phyloP scores from a whole-genome alignment of 192 early-diverging fungal species.

The Spizellomyces sp. region DNA sequence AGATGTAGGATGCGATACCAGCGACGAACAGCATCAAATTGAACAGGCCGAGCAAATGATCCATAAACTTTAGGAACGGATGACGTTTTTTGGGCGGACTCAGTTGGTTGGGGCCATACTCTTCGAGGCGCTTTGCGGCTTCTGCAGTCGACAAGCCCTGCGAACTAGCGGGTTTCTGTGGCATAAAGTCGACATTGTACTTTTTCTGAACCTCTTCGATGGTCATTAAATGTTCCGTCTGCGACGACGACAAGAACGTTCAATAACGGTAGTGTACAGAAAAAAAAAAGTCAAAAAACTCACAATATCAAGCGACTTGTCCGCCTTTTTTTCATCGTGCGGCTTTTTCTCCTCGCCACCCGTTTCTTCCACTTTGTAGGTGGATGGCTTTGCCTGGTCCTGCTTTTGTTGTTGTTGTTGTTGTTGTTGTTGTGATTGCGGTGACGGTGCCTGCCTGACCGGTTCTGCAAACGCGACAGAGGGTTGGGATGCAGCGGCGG shows the following conservation, averaged over 20 bases:
- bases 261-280: not conserved
- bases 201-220: slow-evolving; percentile 54
- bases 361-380: slow-evolving; percentile 24
- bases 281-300: not conserved
- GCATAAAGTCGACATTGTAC: slow-evolving; percentile 54
- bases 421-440: not conserved
- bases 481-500: not conserved
- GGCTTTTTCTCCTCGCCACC: slow-evolving; percentile 8
- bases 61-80: slow-evolving; percentile 73
- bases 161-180: slow-evolving; percentile 66
- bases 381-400: not conserved
- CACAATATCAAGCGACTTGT: slow-evolving; percentile 22
- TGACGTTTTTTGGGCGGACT: slow-evolving; percentile 85
- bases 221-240: slow-evolving; percentile 67
- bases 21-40: slow-evolving; percentile 85
- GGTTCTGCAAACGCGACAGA: slow-evolving; percentile 32
- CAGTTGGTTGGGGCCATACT: slow-evolving; percentile 82
- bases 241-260: not conserved
- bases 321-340: slow-evolving; percentile 9
- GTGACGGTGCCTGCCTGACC: slow-evolving; percentile 8
- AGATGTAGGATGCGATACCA: slow-evolving; percentile 79
- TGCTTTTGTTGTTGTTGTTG: too few species aligned
- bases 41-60: slow-evolving; percentile 78
- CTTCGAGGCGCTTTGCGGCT: slow-evolving; percentile 65
- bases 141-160: slow-evolving; percentile 65